Base-by-base conservation (phyloP, 2,329 filamentous ascomycete genomes). In the Pseudogymnoascus sp. region DNA sequence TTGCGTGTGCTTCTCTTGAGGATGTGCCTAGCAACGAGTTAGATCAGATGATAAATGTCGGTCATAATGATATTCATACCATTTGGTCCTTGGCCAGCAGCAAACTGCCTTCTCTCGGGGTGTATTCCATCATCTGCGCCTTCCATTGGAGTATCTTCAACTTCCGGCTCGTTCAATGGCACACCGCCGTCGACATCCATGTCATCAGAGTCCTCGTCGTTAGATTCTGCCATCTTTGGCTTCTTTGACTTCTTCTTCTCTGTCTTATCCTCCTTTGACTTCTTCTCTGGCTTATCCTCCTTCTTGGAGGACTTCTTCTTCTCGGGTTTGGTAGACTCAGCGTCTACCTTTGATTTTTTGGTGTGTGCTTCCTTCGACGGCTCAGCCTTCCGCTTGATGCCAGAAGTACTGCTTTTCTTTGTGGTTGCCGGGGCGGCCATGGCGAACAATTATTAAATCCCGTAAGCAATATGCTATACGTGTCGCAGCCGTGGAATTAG, bases 1-100 rank as follows among this genome's bases (percentile, higher is more conserved):
- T 96, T 58, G 87, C 86, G 74, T 97, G 94, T 21, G 92, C 86
- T 80, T 99, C 94, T 71, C 87, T 87, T 7, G 89, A 90, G 63
- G 81, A 89, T 74, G 84, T 78, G 59, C 75, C 86, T 85, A 63
- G 4, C 17, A 62, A 26, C 13, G 50, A 59, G 59, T 66, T 61
- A 68, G 58, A 33, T 66, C 60, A 68, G 58, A 33, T 37, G 57
- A 37, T 26, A 33, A 60, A 50, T n/a, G 13, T 15, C n/a, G n/a
- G 39, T 50, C 26, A 61, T 39, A 15, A 39, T 24, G n/a, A 62
- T 37, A 8, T 62, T 60, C 67, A 64, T 65, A 70, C 65, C 68
- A 59, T 68, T 70, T 21, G 26, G 7, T 9, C 33, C 61, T 9
- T 24, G 41, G 60, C 59, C 58, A 29, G 63, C 63, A 29, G 63